A percentile compares a stretch with the other conserved stretches of the same genome.
Evolutionary conservation across 164 flowering plant genomes (phyloP).

Genomic region (Berberis thunbergii): DNA sequence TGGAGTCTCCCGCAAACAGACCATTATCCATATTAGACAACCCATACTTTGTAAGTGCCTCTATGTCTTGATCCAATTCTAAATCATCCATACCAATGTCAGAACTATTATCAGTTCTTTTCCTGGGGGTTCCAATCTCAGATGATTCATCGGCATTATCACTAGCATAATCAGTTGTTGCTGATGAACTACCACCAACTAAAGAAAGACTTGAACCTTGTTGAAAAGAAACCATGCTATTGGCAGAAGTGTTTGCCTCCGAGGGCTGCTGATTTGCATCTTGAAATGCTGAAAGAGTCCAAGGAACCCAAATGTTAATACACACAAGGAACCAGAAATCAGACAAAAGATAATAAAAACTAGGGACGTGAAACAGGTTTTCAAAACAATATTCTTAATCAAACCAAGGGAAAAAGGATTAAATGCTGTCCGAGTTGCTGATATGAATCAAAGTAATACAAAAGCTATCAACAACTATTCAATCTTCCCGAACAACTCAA

Average conservation of each 20-base stretch:
- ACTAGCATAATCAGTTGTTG: constrained; percentile 80
- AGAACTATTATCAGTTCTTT: constrained; percentile 49
- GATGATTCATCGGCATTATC: constrained; percentile 86
- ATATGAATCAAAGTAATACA: too few species aligned
- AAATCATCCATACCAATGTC: constrained; percentile 69
- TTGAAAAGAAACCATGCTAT: constrained; percentile 26
- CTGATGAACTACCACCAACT: constrained; percentile 50
- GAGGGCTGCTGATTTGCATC: constrained; percentile 36
- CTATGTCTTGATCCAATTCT: constrained; percentile 57
- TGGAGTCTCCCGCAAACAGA: constrained; percentile 57
- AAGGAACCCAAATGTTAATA: constrained; percentile 2
- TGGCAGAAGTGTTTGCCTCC: constrained; percentile 33
- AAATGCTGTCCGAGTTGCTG: too few species aligned
- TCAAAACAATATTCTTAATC: too few species aligned
- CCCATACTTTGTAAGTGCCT: constrained; percentile 55
- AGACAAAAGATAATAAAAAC: too few species aligned
- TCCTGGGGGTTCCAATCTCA: constrained; percentile 74
- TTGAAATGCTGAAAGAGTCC: constrained; percentile 57
- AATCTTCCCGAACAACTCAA: too few species aligned
- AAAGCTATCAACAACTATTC: too few species aligned
- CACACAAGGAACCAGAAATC: background rate
- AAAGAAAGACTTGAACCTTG: constrained; percentile 32
- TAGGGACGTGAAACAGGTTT: too few species aligned
- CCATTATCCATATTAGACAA: constrained; percentile 74
- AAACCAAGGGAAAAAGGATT: too few species aligned